A percentile compares a stretch with the other conserved stretches of the same genome.
phyloP scores from a whole-genome alignment of 2,329 filamentous ascomycete species.

The Nothophoma quercina region DNA sequence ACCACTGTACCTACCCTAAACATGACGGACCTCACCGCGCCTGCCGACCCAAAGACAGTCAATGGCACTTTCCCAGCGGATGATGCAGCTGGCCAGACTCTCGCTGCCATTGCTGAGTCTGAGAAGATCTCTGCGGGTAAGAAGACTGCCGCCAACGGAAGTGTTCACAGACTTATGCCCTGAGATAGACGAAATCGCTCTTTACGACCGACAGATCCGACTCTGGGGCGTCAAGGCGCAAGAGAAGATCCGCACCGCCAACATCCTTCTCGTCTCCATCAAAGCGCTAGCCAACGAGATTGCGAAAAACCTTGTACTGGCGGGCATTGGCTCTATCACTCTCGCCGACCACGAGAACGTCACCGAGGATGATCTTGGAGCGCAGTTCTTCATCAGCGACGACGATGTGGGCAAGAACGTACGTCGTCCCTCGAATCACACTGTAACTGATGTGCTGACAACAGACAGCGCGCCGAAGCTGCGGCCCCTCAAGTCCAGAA shows the following conservation, averaged over 20 bases:
- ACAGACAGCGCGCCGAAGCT: constrained; percentile 73
- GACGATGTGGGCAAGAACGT: constrained; percentile 77
- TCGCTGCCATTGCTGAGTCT: constrained; percentile 49
- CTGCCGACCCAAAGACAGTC: constrained; percentile 16
- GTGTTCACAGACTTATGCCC: constrained; percentile 1
- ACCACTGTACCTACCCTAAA: not conserved
- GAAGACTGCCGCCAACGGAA: too few species aligned
- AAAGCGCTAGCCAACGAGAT: constrained; percentile 91
- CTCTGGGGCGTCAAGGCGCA: constrained; percentile 97
- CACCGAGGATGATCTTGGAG: constrained; percentile 77
- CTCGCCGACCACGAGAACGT: constrained; percentile 81
- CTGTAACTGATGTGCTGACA: not conserved
- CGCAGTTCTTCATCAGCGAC: constrained; percentile 76
- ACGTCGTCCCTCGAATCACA: constrained; percentile 21
- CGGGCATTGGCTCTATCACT: constrained; percentile 89
- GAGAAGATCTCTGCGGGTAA: constrained; percentile 53
- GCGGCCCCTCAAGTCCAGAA: constrained; percentile 79
- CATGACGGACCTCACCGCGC: constrained; percentile 32
- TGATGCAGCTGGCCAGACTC: constrained; percentile 47
- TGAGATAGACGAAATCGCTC: constrained; percentile 83
- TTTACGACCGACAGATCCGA: constrained; percentile 96
- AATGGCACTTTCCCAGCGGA: constrained; percentile 41
- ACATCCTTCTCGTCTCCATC: constrained; percentile 87
- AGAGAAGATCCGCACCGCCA: constrained; percentile 84
- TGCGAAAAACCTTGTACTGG: constrained; percentile 95